Evolutionary conservation across 306 rosid species (phyloP), one percentile per base, ranked within the genome.

Genomic region (Dalbergia cochinchinensis): DNA sequence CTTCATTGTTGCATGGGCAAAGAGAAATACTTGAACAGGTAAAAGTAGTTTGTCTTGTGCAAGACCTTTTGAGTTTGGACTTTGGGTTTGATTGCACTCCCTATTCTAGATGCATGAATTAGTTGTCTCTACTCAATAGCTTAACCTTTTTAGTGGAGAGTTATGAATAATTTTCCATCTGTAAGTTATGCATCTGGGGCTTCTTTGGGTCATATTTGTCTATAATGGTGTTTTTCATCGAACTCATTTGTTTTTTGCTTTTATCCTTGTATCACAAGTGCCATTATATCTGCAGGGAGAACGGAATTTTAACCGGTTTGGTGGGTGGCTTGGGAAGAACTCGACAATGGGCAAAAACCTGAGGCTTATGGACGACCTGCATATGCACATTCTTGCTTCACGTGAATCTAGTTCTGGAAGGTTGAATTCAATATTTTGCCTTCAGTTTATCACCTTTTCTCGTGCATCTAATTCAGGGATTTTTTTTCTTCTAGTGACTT

Each of bases 241-340:
- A 64, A 50, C 45, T 67, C 62, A 47, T 54, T 54, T 71, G 41
- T 44, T 14, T 62, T 79, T 68, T 57, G 65, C 64, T 48, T 70
- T 33, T 64, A 74, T 57, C 45, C 42, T 55, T 57, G 48, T 74
- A 35, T 76, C 57, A 65, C 74, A 58, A 68, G 54, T 80, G 72
- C 22, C 69, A 44, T 79, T 44, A 5, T 80, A 22, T 77, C 35
- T 83, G 83, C 90, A 95, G 98, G 94, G 93, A 74, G 98, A 95
- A 82, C 82, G 94, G 15, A 93, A 91, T 85, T 95, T 85, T 76
- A 95, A 90, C 73, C 91, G 99, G 81, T 95, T 95, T 85, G 94
- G 98, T 47, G 97, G 97, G 18, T 95, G 99, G 99, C 82, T 95
- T 41, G 98, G 99, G 71, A 95, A 93, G 85, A 95, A 95, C 87